Conservation (phyloP, 306 rosid species). For the Canavalia ensiformis region DNA sequence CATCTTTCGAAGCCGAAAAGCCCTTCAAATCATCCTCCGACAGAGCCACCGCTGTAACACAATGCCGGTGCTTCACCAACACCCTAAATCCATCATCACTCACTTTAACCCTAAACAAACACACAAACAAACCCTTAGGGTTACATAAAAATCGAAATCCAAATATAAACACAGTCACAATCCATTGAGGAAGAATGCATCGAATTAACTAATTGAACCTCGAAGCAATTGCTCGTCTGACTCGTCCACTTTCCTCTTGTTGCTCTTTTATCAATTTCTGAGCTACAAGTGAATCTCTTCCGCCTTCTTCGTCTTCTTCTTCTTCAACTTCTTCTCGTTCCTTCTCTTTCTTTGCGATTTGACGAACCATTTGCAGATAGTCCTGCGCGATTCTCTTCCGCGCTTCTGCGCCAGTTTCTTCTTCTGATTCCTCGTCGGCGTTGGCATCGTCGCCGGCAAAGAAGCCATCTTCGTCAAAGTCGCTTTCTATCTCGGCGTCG, state of each 20-base stretch:
- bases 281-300: constrained; percentile 76
- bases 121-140: background rate
- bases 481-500: constrained; percentile 74
- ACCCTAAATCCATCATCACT: constrained; percentile 67
- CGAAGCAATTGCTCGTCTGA: constrained; percentile 75
- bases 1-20: constrained; percentile 95
- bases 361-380: constrained; percentile 55
- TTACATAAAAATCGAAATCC: background rate
- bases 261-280: constrained; percentile 77
- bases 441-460: constrained; percentile 38
- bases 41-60: constrained; percentile 83
- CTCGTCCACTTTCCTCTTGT: constrained; percentile 86
- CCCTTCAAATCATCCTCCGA: constrained; percentile 89
- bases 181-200: background rate
- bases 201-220: constrained; percentile 50
- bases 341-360: constrained; percentile 60
- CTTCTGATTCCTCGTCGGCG: constrained; percentile 35
- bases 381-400: constrained; percentile 74
- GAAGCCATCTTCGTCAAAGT: constrained; percentile 61
- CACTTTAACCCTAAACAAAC: constrained; percentile 67
- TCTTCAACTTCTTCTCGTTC: constrained; percentile 53
- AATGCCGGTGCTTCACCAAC: constrained; percentile 77
- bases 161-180: constrained; percentile 20
- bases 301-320: constrained; percentile 57
- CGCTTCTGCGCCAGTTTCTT: constrained; percentile 76